These are phyloP conservation scores for Xylaria sp. DNA, from an alignment of 2,329 filamentous ascomycete genomes.

Conservation along the genomic window DNA sequence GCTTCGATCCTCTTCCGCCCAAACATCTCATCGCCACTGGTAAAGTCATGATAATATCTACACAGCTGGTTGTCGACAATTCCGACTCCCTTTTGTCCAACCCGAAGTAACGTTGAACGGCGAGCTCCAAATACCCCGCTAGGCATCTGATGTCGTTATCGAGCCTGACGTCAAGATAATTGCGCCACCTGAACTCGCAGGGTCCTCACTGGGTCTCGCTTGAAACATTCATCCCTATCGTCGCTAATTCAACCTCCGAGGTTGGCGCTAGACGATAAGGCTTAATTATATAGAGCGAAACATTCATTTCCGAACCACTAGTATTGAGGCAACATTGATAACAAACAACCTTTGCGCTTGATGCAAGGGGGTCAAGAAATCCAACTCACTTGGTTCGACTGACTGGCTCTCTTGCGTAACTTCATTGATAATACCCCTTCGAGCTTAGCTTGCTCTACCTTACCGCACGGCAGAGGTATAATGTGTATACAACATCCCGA, in stretches of 20 bases:
- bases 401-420: not conserved
- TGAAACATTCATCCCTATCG: not conserved
- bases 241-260: not conserved
- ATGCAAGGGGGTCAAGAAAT: not conserved
- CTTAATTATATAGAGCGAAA: slow-evolving; percentile 1
- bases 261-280: not conserved
- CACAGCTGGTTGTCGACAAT: not conserved
- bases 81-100: not conserved
- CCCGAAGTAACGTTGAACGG: not conserved
- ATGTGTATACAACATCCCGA: slow-evolving; percentile 47
- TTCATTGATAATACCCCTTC: not conserved
- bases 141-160: not conserved
- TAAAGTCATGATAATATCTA: not conserved
- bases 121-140: not conserved
- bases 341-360: slow-evolving; percentile 1
- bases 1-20: not conserved
- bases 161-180: slow-evolving; percentile 28
- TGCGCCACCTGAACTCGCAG: not conserved
- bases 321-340: not conserved
- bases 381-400: not conserved
- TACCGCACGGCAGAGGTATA: not conserved
- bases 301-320: not conserved
- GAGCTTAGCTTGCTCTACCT: slow-evolving; percentile 7
- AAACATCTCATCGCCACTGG: too few relatives aligned
- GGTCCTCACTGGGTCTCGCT: slow-evolving; percentile 4